A percentile compares a stretch with the other conserved stretches of the same genome.
phyloP scores from a whole-genome alignment of 768 basidiomycete genomes.

The Pleurotus tuber-regium region DNA sequence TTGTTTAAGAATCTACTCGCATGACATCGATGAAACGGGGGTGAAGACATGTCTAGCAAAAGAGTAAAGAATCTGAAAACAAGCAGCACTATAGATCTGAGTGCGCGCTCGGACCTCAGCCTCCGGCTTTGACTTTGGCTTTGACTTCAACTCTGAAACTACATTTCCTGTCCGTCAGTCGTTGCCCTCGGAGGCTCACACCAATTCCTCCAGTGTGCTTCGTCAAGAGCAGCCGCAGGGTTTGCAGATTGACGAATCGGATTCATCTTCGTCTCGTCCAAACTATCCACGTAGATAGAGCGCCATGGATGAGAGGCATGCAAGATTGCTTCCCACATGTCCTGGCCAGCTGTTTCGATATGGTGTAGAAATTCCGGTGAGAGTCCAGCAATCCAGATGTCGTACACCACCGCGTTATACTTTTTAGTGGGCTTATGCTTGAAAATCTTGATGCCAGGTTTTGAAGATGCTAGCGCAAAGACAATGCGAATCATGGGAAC shows the following conservation, averaged over 20 bases:
- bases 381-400: slow-evolving; percentile 19
- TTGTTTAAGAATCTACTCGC: too few species aligned
- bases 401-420: slow-evolving; percentile 10
- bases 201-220: neutral
- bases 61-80: too few species aligned
- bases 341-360: neutral
- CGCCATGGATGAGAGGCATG: neutral
- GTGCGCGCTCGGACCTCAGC: too few species aligned
- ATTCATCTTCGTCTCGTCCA: neutral
- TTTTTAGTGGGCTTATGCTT: neutral
- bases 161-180: too few species aligned
- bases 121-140: too few species aligned
- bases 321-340: neutral
- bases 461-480: slow-evolving; percentile 18
- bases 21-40: too few species aligned
- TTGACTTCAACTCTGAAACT: too few species aligned
- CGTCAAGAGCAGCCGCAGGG: neutral
- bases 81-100: too few species aligned
- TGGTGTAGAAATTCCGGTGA: slow-evolving; percentile 12
- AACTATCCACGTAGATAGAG: neutral
- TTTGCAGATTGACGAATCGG: neutral
- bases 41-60: too few species aligned
- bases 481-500: slow-evolving; percentile 22
- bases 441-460: neutral
- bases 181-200: too few species aligned